Percentiles rank a stretch among this genome's conserved stretches.
These are phyloP conservation scores for Apiospora hydei DNA, from an alignment of 2,329 filamentous ascomycete genomes.

Conservation along the genomic window DNA sequence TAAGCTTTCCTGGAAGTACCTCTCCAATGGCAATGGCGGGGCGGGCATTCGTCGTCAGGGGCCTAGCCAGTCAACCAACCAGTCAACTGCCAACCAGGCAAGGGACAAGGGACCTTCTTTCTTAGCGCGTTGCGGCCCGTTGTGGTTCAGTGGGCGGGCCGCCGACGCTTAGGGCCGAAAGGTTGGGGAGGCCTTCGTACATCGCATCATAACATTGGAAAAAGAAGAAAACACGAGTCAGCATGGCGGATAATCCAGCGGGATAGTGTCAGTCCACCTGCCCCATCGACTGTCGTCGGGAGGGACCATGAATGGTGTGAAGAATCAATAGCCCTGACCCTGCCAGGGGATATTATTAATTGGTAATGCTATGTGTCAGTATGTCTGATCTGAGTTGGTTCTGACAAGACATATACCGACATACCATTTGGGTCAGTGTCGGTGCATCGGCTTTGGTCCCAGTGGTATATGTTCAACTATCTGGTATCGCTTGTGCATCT, in stretches of 20 bases:
- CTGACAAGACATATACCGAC: no score
- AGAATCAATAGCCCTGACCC: no score
- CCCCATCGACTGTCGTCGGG: neutral
- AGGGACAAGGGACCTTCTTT: neutral
- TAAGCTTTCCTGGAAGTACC: no score
- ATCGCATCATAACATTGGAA: neutral
- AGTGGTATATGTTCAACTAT: neutral
- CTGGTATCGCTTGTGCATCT: neutral
- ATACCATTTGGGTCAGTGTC: no score
- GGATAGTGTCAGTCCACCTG: neutral
- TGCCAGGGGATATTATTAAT: neutral
- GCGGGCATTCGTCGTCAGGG: neutral
- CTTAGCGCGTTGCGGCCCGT: constrained; percentile 13
- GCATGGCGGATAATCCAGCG: neutral
- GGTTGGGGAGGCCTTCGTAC: neutral
- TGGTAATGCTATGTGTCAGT: neutral
- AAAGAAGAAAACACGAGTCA: no score
- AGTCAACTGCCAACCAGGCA: no score
- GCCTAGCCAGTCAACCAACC: no score
- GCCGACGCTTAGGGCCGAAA: neutral
- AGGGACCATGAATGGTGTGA: neutral
- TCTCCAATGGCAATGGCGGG: neutral
- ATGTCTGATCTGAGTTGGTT: neutral
- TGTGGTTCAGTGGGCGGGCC: neutral
- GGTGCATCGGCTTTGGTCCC: no score